Conservation (phyloP, 2,329 filamentous ascomycete species). For the Talaromyces amestolkiae region DNA sequence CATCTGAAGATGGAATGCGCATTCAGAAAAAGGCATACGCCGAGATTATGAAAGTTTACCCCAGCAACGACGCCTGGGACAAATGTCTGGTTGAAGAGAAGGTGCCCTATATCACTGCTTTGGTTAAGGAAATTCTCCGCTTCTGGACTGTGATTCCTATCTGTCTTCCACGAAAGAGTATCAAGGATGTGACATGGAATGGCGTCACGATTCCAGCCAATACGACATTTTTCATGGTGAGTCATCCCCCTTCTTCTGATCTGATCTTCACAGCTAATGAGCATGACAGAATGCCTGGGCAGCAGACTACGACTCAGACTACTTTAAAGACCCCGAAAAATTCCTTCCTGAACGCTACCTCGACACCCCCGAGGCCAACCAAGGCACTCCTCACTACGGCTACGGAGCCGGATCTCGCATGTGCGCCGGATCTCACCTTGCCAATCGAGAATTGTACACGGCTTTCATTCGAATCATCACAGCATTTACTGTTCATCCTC, state of each 20-base stretch:
- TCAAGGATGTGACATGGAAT: conserved; percentile 69
- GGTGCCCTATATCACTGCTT: conserved; percentile 70
- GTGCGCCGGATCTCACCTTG: conserved; percentile 63
- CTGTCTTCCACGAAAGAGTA: conserved; percentile 68
- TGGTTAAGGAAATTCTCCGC: conserved; percentile 75
- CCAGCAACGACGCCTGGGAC: conserved; percentile 72
- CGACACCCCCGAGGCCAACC: conserved; percentile 44
- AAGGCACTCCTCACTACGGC: conserved; percentile 60
- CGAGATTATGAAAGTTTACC: conserved; percentile 70
- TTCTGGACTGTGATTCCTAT: conserved; percentile 80
- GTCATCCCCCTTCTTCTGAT: conserved; percentile 13
- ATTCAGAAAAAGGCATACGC: conserved; percentile 68
- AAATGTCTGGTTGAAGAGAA: conserved; percentile 71
- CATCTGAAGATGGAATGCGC: conserved; percentile 63
- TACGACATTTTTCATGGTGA: conserved; percentile 75
- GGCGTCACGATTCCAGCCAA: conserved; percentile 67
- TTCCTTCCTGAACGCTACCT: conserved; percentile 73
- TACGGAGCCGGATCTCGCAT: conserved; percentile 64
- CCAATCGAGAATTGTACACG: conserved; percentile 62
- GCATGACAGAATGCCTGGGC: conserved; percentile 63
- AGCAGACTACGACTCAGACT: conserved; percentile 67
- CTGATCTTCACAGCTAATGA: background rate
- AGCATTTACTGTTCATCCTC: conserved; percentile 56
- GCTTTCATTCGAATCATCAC: conserved; percentile 59
- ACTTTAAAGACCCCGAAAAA: conserved; percentile 62